Conservation (phyloP, 129 eudicot genomes). For the Arctium lappa region DNA sequence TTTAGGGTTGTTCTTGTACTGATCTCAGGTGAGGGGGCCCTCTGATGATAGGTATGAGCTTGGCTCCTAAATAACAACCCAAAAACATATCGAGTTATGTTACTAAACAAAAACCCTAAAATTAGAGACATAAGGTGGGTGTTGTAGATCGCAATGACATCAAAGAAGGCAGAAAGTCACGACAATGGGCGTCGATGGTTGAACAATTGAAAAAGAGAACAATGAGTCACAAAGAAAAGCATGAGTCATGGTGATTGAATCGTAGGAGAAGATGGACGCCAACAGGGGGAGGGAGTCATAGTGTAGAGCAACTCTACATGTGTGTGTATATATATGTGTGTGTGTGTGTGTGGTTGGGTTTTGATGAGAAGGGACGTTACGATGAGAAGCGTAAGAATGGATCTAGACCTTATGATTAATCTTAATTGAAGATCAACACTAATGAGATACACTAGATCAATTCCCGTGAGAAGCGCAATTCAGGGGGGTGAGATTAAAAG, state of each 20-base stretch:
- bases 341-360: too few species aligned
- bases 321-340: too few species aligned
- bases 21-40: neutral
- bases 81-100: neutral
- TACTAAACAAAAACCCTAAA: neutral
- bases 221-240: neutral
- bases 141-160: neutral
- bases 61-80: neutral
- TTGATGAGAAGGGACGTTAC: too few species aligned
- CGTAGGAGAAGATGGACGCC: neutral
- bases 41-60: neutral
- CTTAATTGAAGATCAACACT: too few species aligned
- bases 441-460: too few species aligned
- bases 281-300: too few species aligned
- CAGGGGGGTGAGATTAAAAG: too few species aligned
- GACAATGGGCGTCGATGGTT: neutral
- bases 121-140: neutral
- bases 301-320: too few species aligned
- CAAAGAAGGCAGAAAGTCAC: neutral
- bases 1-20: neutral
- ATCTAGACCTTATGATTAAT: too few species aligned
- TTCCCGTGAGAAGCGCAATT: too few species aligned
- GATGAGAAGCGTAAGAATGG: too few species aligned
- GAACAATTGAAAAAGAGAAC: neutral
- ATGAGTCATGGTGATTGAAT: too few species aligned